Conservation (phyloP, 371 early-diverging fungal genomes). For the Nematocida sp. region DNA sequence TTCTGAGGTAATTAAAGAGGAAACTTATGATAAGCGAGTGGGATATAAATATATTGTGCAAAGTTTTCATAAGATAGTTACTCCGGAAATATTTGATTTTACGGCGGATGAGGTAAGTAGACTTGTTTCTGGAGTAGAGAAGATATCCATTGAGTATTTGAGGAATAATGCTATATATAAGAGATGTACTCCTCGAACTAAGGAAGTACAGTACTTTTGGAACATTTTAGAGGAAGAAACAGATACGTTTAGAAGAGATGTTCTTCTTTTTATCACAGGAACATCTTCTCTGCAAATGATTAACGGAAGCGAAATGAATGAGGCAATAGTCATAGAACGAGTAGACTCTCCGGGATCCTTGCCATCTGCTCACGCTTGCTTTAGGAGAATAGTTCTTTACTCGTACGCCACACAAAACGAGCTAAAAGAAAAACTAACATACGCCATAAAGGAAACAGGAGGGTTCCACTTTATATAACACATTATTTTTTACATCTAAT, state of each 20-base stretch:
- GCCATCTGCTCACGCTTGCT: slow-evolving; percentile 50
- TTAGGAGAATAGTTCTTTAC: slow-evolving; percentile 38
- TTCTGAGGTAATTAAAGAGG: slow-evolving; percentile 23
- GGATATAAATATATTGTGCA: slow-evolving; percentile 12
- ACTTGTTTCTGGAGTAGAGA: slow-evolving; percentile 25
- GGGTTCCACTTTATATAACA: slow-evolving; percentile 49
- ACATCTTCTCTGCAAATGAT: slow-evolving; percentile 41
- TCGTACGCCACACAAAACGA: background rate
- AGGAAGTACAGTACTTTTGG: slow-evolving; percentile 43
- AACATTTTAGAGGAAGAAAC: slow-evolving; percentile 6
- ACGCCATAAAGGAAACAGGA: slow-evolving; percentile 31
- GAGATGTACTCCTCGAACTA: slow-evolving; percentile 4
- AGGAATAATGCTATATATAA: slow-evolving; percentile 33
- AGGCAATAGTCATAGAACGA: slow-evolving; percentile 23
- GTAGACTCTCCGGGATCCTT: slow-evolving; percentile 15
- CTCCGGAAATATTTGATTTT: slow-evolving; percentile 25
- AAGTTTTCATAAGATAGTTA: slow-evolving; percentile 10
- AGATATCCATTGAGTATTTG: slow-evolving; percentile 22
- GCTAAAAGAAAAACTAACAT: slow-evolving; percentile 31
- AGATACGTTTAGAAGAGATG: slow-evolving; percentile 19
- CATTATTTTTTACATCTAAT: too few species aligned
- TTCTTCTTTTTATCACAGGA: slow-evolving; percentile 45
- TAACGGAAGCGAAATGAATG: background rate
- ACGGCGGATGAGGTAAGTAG: slow-evolving; percentile 22
- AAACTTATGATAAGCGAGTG: slow-evolving; percentile 9